A percentile compares a stretch with the other conserved stretches of the same genome.
phyloP scores from a whole-genome alignment of 306 rosid species.

The Cucumis sativus region Cucumber_9930_V3 NC_026656.2:9285001-9285500 shows the following conservation, averaged over 20 bases:
- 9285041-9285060: neutral
- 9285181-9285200: neutral
- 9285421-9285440: neutral
- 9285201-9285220: neutral
- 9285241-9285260: neutral
- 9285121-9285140: neutral
- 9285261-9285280: neutral
- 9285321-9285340: neutral
- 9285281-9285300: neutral
- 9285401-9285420: neutral
- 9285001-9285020: neutral
- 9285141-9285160: neutral
- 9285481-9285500: neutral
- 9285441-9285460: neutral
- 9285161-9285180: neutral
- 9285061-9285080: neutral
- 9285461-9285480: neutral
- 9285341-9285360: neutral
- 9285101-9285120: neutral
- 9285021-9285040: neutral
- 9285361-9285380: neutral
- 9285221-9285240: too few species aligned
- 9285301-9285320: neutral
- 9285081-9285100: neutral
- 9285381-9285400: neutral